A percentile compares a stretch with the other conserved stretches of the same genome.
Conservation (phyloP, 2,329 filamentous ascomycete genomes). For the Graphilbum fragrans region DNA sequence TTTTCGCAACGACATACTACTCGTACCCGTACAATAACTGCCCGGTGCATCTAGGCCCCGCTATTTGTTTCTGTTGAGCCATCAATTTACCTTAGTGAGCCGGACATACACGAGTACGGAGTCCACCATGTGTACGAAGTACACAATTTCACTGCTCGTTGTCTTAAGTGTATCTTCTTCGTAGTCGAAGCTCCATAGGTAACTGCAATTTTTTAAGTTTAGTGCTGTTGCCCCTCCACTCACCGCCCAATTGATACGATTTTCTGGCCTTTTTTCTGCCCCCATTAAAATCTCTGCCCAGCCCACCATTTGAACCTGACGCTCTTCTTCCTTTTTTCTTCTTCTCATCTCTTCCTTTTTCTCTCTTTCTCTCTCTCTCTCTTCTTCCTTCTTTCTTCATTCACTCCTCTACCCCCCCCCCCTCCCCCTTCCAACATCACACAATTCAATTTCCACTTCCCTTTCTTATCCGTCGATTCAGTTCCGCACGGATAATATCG, state of each 20-base stretch:
- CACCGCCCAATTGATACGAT: constrained; percentile 7
- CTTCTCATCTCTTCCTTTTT: constrained; percentile 6
- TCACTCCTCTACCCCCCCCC: not conserved
- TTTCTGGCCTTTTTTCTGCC: not conserved
- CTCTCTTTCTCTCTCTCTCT: not conserved
- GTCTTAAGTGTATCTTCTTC: too few species aligned
- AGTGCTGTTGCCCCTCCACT: not conserved
- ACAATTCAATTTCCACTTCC: constrained; percentile 1
- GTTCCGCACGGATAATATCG: constrained; percentile 5
- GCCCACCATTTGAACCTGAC: not conserved
- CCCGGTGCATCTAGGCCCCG: too few species aligned
- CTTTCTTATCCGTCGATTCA: constrained; percentile 6
- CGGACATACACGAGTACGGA: too few species aligned
- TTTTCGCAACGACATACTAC: too few species aligned
- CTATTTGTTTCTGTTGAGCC: not conserved
- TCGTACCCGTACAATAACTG: too few species aligned
- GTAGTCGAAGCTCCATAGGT: too few species aligned
- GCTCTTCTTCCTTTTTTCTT: constrained; percentile 3
- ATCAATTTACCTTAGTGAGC: too few species aligned
- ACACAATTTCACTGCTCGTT: too few species aligned
- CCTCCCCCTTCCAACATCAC: not conserved
- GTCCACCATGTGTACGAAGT: too few species aligned
- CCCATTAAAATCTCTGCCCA: constrained; percentile 5
- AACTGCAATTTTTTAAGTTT: not conserved
- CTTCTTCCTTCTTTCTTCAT: not conserved